Evolutionary conservation across 495 filamentous ascomycete genomes (phyloP), one percentile per base, ranked within the genome.

Genomic region (Diplogelasinospora grovesii): DNA sequence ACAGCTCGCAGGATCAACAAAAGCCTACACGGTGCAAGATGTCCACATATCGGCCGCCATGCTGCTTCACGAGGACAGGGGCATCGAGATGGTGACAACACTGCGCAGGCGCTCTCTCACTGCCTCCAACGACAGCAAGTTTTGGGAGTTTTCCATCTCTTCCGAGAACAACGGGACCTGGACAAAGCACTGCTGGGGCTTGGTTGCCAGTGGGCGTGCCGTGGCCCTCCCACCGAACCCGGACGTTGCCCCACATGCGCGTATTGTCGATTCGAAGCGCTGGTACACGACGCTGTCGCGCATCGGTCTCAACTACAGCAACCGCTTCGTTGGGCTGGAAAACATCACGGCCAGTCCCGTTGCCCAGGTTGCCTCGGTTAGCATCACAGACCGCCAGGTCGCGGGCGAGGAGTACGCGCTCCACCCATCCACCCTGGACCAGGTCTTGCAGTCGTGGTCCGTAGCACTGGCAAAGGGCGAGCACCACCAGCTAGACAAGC

Each of bases 111-210:
- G 44, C 8, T 45, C 46, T 1, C 48, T 71, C 11, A 74, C 64
- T 0, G 46, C 50, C n/a, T 44, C 49, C 0, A 41, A 59, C 1
- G 59, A 71, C 22, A 59, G 50, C 8, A 36, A 62, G 5, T 75
- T 66, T 68, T 73, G 56, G 45, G 61, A 69, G 11, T 78, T 78
- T 41, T 42, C 39, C 0, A 59, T 77, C 15, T 23, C 53, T 3
- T 71, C 69, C 0, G 47, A 59, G 20, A 64, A 64, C 28, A 66
- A 60, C 1, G 30, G 37, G 4, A 30, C 32, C 3, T 73, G 67
- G 68, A 63, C 37, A 0, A 66, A 65, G 31, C 68, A 72, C 36
- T 70, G 68, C 33, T n/a, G n/a, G n/a, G n/a, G n/a, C n/a, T n/a
- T n/a, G n/a, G n/a, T n/a, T n/a, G n/a, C n/a, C n/a, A n/a, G n/a